A percentile compares a stretch with the other conserved stretches of the same genome.
Evolutionary conservation across 371 early-diverging fungal genomes (phyloP).

Genomic region (Rhizopus delemar): DNA sequence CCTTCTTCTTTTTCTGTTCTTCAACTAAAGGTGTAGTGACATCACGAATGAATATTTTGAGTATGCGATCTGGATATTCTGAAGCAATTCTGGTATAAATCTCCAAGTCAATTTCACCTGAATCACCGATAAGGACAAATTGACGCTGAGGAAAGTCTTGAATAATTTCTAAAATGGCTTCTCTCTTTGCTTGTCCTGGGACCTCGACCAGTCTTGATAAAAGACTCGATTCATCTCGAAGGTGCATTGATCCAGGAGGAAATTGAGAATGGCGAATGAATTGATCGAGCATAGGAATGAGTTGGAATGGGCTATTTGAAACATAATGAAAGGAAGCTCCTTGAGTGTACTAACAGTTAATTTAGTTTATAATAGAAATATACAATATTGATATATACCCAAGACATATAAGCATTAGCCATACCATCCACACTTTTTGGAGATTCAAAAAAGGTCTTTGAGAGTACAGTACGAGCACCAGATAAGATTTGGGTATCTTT

Average conservation of each 20-base stretch:
- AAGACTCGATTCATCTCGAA: constrained; percentile 58
- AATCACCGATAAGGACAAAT: constrained; percentile 89
- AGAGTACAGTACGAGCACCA: constrained; percentile 67
- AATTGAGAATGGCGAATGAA: constrained; percentile 74
- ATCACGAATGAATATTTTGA: constrained; percentile 86
- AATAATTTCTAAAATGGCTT: constrained; percentile 56
- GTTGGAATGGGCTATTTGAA: constrained; percentile 87
- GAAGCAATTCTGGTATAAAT: constrained; percentile 69
- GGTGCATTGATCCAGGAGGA: constrained; percentile 80
- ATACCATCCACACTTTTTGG: constrained; percentile 67
- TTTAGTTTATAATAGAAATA: no score
- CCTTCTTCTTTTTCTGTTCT: background rate
- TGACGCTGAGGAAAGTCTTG: constrained; percentile 77
- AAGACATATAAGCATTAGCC: constrained; percentile 66
- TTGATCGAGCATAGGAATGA: constrained; percentile 69
- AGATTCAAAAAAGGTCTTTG: constrained; percentile 70
- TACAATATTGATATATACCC: constrained; percentile 40
- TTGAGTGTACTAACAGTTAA: constrained; percentile 44
- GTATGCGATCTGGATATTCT: constrained; percentile 63
- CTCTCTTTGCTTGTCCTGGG: constrained; percentile 60
- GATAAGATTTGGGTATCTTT: constrained; percentile 75
- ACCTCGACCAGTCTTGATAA: constrained; percentile 38
- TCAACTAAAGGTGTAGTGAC: constrained; percentile 48
- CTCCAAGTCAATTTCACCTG: constrained; percentile 89
- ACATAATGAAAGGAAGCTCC: constrained; percentile 89